Base-by-base conservation (phyloP, 2,329 filamentous ascomycete species). In the Scorias spongiosa region DNA sequence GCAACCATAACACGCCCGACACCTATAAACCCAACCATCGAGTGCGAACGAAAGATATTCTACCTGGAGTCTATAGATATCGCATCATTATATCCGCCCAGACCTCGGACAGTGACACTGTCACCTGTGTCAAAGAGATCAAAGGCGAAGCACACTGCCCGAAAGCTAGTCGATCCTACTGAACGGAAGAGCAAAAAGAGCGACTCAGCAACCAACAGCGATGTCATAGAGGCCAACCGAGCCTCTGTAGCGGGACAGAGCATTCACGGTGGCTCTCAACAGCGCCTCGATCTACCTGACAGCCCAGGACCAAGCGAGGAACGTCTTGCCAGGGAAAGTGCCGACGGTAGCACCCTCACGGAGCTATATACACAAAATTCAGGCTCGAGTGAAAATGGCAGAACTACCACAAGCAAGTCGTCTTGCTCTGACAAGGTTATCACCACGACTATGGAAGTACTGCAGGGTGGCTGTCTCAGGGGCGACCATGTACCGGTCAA, bases 1-100 rank as follows among this genome's bases (percentile, higher is more conserved):
- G 81, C 87, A 28, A 94, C 85, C 10, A 77, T 87, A 65, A 74
- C 94, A 53, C 87, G 84, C 4, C 89, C 91, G 15, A 91, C 84
- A 0, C 80, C 87, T 5, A 93, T 95, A 48, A 75, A 81, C 11
- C 81, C 89, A 2, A 87, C 81, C 2, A 74, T 80, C 9, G 82
- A 77, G 30, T 91, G 84, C 63, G 86, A 93, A 52, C 75, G 79
- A 48, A 88, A 87, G 56, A 72, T 98, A 17, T 78, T 80, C 47
- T 68, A 95, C 7, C 68, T 84, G 29, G 86, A 95, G 61, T 78
- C 76, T 46, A 80, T 96, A 42, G 91, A 98, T 57, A 80, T 96
- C 50, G 85, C 84, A 5, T 66, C 77, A 1, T 70, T 95, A 29
- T 67, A 73, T 10, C 71, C 78, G 2, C 88, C 88, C 2, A 84